Evolutionary conservation across 495 filamentous ascomycete genomes (phyloP).

Genomic region (Tuber borchii): DNA sequence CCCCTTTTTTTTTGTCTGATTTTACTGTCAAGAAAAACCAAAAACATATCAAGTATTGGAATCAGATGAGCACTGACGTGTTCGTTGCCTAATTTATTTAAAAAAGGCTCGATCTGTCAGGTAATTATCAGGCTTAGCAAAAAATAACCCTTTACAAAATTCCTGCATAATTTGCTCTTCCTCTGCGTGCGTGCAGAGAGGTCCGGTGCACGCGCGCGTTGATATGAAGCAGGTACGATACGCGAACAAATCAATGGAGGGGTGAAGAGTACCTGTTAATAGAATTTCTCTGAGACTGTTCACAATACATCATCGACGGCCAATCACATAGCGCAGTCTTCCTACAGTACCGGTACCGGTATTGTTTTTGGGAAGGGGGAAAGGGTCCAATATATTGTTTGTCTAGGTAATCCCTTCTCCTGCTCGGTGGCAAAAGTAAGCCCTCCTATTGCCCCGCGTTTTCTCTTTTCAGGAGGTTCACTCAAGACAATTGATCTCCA

Average conservation of each 20-base stretch:
- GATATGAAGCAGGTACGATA: slow-evolving; percentile 24
- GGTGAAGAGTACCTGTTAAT: background rate
- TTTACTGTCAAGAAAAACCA: background rate
- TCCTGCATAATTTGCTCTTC: background rate
- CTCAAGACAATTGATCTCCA: background rate
- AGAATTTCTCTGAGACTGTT: background rate
- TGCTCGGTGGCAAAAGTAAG: background rate
- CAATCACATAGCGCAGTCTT: background rate
- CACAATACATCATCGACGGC: background rate
- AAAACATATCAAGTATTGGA: background rate
- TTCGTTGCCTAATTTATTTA: background rate
- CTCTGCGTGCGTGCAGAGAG: background rate
- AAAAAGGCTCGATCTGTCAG: background rate
- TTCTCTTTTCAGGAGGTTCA: background rate
- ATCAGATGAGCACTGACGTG: background rate
- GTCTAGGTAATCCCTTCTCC: background rate
- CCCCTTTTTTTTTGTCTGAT: background rate
- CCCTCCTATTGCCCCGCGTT: background rate
- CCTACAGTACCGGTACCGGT: background rate
- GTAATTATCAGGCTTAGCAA: background rate
- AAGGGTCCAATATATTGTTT: background rate
- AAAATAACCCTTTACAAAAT: background rate
- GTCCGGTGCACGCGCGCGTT: slow-evolving; percentile 10
- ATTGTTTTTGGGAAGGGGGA: background rate
- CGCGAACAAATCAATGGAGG: slow-evolving; percentile 2